A percentile compares a stretch with the other conserved stretches of the same genome.
phyloP scores from a whole-genome alignment of 176 grass and related monocot species.

The Phoenix dactylifera region DNA sequence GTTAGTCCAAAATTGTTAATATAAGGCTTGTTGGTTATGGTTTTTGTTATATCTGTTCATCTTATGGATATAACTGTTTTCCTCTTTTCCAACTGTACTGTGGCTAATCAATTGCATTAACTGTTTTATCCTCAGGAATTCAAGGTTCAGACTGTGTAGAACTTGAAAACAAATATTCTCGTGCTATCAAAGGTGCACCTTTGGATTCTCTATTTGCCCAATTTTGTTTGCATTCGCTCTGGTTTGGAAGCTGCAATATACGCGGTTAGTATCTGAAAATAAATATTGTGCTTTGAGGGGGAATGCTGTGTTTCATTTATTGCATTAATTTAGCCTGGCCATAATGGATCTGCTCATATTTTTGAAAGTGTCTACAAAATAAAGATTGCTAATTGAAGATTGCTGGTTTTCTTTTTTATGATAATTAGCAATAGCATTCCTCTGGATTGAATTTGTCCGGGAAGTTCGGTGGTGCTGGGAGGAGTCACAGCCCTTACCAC shows the following conservation, averaged over 20 bases:
- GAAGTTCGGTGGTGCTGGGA: conserved; percentile 98
- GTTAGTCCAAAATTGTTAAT: no score
- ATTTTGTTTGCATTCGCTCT: conserved; percentile 88
- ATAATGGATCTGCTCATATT: no score
- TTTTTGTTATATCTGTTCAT: no score
- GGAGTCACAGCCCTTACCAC: conserved; percentile 77
- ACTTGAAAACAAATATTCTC: conserved; percentile 50
- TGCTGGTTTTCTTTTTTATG: conserved; percentile 9
- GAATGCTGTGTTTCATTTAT: no score
- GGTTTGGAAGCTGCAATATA: conserved; percentile 96
- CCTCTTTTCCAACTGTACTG: not conserved
- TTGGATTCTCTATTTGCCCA: conserved; percentile 83
- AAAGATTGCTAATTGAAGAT: not conserved
- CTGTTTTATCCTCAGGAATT: conserved; percentile 38
- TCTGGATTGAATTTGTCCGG: conserved; percentile 99
- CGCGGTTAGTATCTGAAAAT: conserved; percentile 39
- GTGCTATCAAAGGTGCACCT: conserved; percentile 79
- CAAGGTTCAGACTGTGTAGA: conserved; percentile 33
- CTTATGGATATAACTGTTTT: no score
- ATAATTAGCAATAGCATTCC: conserved; percentile 61
- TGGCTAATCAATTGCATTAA: not conserved
- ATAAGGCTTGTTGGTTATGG: no score
- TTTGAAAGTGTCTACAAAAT: no score
- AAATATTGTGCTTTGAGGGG: no score
- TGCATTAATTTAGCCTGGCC: no score